Base-by-base conservation (phyloP, 164 flowering plant species). In the Santalum album region DNA sequence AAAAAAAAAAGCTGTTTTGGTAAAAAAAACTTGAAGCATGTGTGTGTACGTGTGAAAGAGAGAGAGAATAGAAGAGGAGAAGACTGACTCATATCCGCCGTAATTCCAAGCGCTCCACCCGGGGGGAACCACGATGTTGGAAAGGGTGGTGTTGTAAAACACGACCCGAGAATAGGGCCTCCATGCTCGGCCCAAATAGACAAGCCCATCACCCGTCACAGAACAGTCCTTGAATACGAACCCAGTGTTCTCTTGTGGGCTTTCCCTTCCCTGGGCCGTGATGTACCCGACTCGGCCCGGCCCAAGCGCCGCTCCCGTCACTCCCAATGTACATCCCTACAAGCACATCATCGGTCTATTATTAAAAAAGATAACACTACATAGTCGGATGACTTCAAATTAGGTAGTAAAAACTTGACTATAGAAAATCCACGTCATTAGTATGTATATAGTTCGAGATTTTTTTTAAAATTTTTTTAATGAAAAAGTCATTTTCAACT, bases 131-230 rank as follows among this genome's bases (percentile, higher is more conserved):
- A 44, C 22, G 48, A 44, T 20, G 22, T 44, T 16, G 20, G 48
- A 9, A 10, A 44, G 7, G 1, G 17, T 17, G 20, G 48, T 44
- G 48, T 16, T 10, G 22, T 17, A 44, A 16, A 44, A 44, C 7
- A 44, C 14, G 15, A 44, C 48, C 0, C 18, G 48, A 20, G 48
- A 10, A 16, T 17, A 44, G 0, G 18, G 20, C 22, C 48, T n/a
- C 48, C 48, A 44, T 20, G 48, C 14, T 7, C 48, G 48, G 20
- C 48, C 48, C 48, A 44, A 44, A 44, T 44, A 44, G 9, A 7
- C 16, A 10, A 6, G 9, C 20, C 48, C 18, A 20, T 20, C 16
- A 9, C 48, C 48, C 20, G 16, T 16, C 18, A 44, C 22, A 10
- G 7, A 7, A 7, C 48, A n/a, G 9, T 44, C 9, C 16, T 44